A percentile compares a stretch with the other conserved stretches of the same genome.
These are phyloP conservation scores for Tulasnella sp. DNA, from an alignment of 768 basidiomycete genomes.

Conservation along the genomic window DNA sequence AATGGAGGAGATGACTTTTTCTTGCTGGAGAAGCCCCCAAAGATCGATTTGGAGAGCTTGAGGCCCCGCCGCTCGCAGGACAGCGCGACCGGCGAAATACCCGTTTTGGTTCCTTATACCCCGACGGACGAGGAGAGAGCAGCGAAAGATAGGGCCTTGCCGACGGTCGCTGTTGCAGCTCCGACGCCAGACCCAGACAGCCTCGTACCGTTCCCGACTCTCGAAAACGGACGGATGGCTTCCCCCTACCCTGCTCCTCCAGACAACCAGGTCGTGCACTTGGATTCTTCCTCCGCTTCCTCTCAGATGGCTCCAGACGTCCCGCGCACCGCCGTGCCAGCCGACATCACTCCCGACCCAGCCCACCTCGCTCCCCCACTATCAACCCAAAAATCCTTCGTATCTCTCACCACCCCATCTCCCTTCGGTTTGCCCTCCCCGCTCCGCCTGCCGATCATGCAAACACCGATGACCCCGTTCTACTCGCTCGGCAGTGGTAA, in stretches of 20 bases:
- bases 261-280: not conserved
- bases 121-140: not conserved
- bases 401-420: slow-evolving; percentile 2
- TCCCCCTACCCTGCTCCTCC: not conserved
- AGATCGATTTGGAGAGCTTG: not conserved
- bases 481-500: not conserved
- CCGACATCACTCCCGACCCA: slow-evolving; percentile 11
- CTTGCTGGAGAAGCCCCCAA: not conserved
- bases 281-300: slow-evolving; percentile 8
- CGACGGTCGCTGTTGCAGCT: not conserved
- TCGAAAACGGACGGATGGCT: not conserved
- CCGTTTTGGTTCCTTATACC: not conserved
- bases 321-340: too few species aligned
- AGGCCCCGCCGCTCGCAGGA: not conserved
- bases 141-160: not conserved
- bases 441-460: slow-evolving; percentile 10
- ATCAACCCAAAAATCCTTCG: not conserved
- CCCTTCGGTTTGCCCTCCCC: slow-evolving; percentile 18
- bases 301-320: not conserved
- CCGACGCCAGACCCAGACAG: not conserved
- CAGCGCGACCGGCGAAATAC: not conserved
- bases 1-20: not conserved
- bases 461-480: not conserved
- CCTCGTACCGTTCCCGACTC: not conserved
- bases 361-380: not conserved